phyloP scores from a whole-genome alignment of 805 yeast species.

The Lachancea fermentati region DNA sequence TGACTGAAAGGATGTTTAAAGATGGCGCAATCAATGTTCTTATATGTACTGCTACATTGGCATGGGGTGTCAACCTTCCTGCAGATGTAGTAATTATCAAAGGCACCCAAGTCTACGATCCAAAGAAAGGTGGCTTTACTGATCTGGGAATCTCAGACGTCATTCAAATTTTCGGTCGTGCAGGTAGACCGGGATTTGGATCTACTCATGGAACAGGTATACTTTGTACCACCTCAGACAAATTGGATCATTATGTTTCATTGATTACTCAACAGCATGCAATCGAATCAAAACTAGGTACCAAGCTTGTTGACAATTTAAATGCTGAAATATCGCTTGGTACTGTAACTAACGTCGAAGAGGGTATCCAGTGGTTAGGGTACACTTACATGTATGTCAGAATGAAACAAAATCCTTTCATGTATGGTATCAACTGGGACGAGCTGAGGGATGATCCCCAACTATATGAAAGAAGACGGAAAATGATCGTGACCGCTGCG shows the following conservation, averaged over 20 bases:
- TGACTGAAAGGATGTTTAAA: constrained; percentile 82
- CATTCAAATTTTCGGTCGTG: constrained; percentile 97
- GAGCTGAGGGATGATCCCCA: constrained; percentile 80
- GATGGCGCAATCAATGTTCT: constrained; percentile 82
- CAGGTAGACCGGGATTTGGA: constrained; percentile 93
- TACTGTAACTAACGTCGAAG: constrained; percentile 89
- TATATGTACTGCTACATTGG: constrained; percentile 94
- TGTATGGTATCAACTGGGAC: constrained; percentile 85
- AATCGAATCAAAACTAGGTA: constrained; percentile 77
- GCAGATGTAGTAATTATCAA: constrained; percentile 96
- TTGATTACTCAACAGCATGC: constrained; percentile 92
- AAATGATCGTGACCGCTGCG: constrained; percentile 76
- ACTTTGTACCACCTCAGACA: constrained; percentile 75
- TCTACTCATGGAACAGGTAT: constrained; percentile 91
- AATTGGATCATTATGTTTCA: constrained; percentile 82
- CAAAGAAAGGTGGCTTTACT: constrained; percentile 89
- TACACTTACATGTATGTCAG: constrained; percentile 91
- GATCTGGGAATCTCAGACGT: constrained; percentile 96
- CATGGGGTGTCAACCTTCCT: constrained; percentile 99
- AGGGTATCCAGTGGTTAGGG: constrained; percentile 96
- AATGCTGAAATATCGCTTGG: constrained; percentile 97
- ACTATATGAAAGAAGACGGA: constrained; percentile 64
- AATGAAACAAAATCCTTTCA: constrained; percentile 90
- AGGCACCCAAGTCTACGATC: constrained; percentile 93
- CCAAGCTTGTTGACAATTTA: constrained; percentile 79